Evolutionary conservation across 257 asterid species (phyloP).

Genomic region (Solanum dulcamara): DNA sequence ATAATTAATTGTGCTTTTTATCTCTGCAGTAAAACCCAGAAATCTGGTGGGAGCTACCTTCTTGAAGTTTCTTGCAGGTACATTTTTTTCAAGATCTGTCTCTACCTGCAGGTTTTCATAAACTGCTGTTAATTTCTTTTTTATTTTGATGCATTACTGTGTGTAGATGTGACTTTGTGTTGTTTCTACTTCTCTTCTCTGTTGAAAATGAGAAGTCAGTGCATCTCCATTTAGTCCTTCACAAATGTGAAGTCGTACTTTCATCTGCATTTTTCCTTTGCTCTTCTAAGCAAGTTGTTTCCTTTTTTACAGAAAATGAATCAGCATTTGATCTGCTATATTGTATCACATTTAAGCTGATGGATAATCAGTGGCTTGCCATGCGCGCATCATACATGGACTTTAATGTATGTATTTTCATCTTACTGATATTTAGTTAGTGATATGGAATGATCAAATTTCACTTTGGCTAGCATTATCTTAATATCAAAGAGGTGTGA

Average conservation of each 20-base stretch:
- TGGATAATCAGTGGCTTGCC: slow-evolving; percentile 95
- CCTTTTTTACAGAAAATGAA: slow-evolving; percentile 57
- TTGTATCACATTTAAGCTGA: slow-evolving; percentile 94
- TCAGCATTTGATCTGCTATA: slow-evolving; percentile 90
- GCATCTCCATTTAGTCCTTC: neutral
- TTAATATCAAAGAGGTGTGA: neutral
- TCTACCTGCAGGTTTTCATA: neutral
- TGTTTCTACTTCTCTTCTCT: neutral
- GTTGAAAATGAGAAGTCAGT: neutral
- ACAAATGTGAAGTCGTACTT: neutral
- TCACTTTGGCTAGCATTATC: neutral
- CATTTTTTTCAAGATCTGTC: neutral
- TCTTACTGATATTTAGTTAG: neutral
- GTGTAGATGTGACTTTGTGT: neutral
- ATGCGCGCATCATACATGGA: slow-evolving; percentile 99
- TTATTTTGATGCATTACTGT: neutral
- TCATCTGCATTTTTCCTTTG: slow-evolving; percentile 1
- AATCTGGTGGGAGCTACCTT: slow-evolving; percentile 82
- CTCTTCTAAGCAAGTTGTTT: slow-evolving; percentile 2
- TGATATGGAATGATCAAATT: neutral
- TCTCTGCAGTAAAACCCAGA: slow-evolving; percentile 82
- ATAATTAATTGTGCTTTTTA: slow-evolving; percentile 4
- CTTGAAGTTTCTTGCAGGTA: slow-evolving; percentile 92
- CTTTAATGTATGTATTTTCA: slow-evolving; percentile 55
- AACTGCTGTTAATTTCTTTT: neutral